A percentile compares a stretch with the other conserved stretches of the same genome.
These are phyloP conservation scores for Phytophthora brassicae DNA, from an alignment of 352 stramenopile genomes.

Conservation along the genomic window DNA sequence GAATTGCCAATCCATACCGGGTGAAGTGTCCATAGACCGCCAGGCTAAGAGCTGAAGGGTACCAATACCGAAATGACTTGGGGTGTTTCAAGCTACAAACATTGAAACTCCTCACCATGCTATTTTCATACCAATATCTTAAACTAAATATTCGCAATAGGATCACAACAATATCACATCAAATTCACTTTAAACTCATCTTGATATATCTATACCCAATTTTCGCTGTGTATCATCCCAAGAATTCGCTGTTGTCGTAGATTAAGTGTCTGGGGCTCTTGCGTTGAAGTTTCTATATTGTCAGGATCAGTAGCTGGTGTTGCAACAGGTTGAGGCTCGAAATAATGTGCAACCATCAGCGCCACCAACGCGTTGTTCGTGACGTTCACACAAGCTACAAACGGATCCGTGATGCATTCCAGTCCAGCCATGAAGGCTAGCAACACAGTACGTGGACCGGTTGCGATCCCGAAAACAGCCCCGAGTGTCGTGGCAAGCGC, in stretches of 20 bases:
- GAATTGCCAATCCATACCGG: constrained; percentile 40
- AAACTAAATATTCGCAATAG: neutral
- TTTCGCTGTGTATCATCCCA: constrained; percentile 26
- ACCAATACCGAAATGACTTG: constrained; percentile 11
- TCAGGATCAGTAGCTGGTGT: constrained; percentile 3
- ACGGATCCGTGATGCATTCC: constrained; percentile 60
- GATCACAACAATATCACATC: constrained; percentile 10
- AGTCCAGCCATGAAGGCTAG: constrained; percentile 45
- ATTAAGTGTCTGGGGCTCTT: constrained; percentile 1
- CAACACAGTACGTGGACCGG: constrained; percentile 29
- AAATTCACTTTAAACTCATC: constrained; percentile 5
- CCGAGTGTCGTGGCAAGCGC: constrained; percentile 46
- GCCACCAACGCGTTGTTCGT: constrained; percentile 52
- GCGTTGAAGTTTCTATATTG: neutral
- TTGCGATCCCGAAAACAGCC: constrained; percentile 43
- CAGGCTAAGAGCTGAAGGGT: constrained; percentile 2
- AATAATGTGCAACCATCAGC: constrained; percentile 50
- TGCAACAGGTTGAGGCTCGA: constrained; percentile 41
- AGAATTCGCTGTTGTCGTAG: constrained; percentile 15
- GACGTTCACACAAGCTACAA: constrained; percentile 57
- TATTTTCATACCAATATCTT: constrained; percentile 20
- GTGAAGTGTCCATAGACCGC: neutral
- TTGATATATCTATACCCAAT: constrained; percentile 25
- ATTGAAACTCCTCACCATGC: constrained; percentile 19
- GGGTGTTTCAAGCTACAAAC: constrained; percentile 13